phyloP scores from a whole-genome alignment of 371 early-diverging fungal genomes.

The Actinomortierella wolfii region DNA sequence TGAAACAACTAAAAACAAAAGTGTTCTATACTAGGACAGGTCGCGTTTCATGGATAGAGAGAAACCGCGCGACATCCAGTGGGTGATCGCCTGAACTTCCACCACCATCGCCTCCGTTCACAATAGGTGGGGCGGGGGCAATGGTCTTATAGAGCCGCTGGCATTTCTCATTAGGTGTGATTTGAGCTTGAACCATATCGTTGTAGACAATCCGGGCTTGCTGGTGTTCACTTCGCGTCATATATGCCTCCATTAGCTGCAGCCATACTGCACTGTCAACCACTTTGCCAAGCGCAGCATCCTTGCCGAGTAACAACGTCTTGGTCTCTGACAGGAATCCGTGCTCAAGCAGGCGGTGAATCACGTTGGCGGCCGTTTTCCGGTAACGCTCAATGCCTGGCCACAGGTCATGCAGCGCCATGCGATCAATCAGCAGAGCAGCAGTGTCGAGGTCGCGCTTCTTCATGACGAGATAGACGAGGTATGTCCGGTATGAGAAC shows the following conservation, averaged over 20 bases:
- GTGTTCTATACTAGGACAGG: too few relatives aligned
- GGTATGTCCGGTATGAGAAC: conserved; percentile 34
- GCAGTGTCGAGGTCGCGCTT: conserved; percentile 30
- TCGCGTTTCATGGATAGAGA: too few relatives aligned
- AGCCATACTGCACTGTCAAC: conserved; percentile 14
- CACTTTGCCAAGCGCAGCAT: conserved; percentile 22
- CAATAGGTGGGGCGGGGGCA: too few relatives aligned
- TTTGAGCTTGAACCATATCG: conserved; percentile 33
- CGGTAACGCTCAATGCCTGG: conserved; percentile 36
- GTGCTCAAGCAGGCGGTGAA: conserved; percentile 13
- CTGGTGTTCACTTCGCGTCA: conserved; percentile 25
- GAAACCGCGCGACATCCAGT: too few relatives aligned
- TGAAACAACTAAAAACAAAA: too few relatives aligned
- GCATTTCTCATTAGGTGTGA: conserved; percentile 20
- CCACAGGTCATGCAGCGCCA: conserved; percentile 23
- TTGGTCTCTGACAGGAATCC: conserved; percentile 40
- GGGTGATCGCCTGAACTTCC: too few relatives aligned
- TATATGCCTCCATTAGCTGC: conserved; percentile 30
- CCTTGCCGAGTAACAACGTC: conserved; percentile 23
- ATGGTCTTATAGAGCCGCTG: conserved; percentile 14
- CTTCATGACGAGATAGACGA: conserved; percentile 20
- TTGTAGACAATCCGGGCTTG: conserved; percentile 36
- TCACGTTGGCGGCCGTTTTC: conserved; percentile 11
- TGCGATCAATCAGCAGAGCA: conserved; percentile 29
- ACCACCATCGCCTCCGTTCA: too few relatives aligned